Conservation (phyloP, 768 basidiomycete species). For the Naganishia antarctica region DNA sequence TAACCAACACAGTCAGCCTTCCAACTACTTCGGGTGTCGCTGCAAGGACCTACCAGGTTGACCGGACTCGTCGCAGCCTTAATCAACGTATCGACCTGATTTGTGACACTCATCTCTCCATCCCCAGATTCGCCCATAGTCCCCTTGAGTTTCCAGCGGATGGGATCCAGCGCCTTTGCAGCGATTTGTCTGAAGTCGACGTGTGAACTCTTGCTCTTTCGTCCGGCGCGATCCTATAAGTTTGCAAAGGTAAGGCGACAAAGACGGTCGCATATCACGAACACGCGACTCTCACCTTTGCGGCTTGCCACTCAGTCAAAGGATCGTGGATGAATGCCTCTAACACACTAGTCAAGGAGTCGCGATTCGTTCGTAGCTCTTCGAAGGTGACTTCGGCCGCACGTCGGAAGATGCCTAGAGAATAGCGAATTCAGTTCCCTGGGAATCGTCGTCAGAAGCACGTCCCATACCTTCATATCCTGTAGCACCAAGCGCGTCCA, state of each 20-base stretch:
- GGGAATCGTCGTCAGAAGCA: not conserved
- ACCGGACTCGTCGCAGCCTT: constrained; percentile 71
- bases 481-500: constrained; percentile 86
- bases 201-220: constrained; percentile 13
- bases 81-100: constrained; percentile 85
- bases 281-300: constrained; percentile 9
- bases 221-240: constrained; percentile 13
- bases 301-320: constrained; percentile 82
- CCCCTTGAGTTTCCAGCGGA: constrained; percentile 69
- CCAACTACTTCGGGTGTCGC: not conserved
- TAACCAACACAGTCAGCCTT: not conserved
- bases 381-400: constrained; percentile 87
- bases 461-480: constrained; percentile 75
- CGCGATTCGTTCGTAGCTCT: constrained; percentile 80
- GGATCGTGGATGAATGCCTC: constrained; percentile 98
- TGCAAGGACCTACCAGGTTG: constrained; percentile 60
- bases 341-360: constrained; percentile 88
- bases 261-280: no score
- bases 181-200: constrained; percentile 53
- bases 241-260: no score
- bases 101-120: constrained; percentile 68
- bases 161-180: constrained; percentile 69
- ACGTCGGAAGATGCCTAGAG: constrained; percentile 68
- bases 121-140: constrained; percentile 33
- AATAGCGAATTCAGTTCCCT: not conserved